Conservation (phyloP, 345 rosid genomes). For the Lagerstroemia speciosa region DNA sequence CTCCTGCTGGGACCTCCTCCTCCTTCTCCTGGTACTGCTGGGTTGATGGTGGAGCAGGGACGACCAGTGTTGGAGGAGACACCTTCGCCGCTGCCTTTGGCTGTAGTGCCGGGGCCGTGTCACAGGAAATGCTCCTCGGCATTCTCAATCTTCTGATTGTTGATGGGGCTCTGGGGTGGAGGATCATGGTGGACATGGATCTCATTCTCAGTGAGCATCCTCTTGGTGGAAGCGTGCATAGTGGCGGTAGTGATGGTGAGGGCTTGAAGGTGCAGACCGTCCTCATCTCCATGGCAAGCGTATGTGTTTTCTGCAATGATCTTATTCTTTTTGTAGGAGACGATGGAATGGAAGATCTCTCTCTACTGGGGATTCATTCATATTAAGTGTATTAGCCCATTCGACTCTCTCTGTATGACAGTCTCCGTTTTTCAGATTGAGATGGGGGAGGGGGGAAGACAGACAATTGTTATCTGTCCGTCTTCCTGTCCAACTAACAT, state of each 20-base stretch:
- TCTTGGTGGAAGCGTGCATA: not conserved
- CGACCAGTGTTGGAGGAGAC: not conserved
- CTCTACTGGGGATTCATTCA: too few species aligned
- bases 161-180: not conserved
- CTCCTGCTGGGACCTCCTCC: not conserved
- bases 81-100: slow-evolving; percentile 12
- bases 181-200: not conserved
- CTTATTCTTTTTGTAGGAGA: too few species aligned
- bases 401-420: too few species aligned
- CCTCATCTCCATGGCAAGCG: not conserved
- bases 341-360: not conserved
- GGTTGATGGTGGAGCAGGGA: not conserved
- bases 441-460: too few species aligned
- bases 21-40: not conserved
- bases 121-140: slow-evolving; percentile 20
- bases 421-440: too few species aligned
- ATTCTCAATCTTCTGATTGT: not conserved
- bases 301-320: not conserved
- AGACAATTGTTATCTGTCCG: not conserved
- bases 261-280: not conserved
- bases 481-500: not conserved
- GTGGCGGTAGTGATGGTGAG: too few species aligned
- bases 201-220: too few species aligned
- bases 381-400: too few species aligned
- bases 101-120: slow-evolving; percentile 24